Percentiles rank a stretch among this genome's conserved stretches.
phyloP scores from a whole-genome alignment of 805 yeast species.

The Lipomyces starkeyi region DNA sequence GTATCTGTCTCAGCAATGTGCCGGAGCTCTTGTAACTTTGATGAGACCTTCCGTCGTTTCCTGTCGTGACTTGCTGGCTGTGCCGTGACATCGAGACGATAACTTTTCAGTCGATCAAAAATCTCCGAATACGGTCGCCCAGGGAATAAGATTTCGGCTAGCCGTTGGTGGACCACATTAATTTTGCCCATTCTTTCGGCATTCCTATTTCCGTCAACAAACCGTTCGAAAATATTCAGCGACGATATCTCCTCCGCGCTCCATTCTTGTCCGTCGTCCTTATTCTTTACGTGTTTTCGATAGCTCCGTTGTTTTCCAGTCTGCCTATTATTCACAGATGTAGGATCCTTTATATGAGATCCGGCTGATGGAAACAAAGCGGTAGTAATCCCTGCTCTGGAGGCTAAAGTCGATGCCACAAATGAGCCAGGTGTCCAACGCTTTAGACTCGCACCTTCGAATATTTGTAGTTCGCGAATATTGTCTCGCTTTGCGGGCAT shows the following conservation, averaged over 20 bases:
- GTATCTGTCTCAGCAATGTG: not conserved
- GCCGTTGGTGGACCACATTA: not conserved
- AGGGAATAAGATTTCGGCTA: not conserved
- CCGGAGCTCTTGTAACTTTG: not conserved
- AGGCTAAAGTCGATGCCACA: not conserved
- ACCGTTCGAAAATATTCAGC: not conserved
- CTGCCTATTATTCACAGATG: not conserved
- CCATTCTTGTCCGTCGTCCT: not conserved
- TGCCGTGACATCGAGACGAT: not conserved
- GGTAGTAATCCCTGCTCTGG: not conserved
- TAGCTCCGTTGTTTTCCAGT: not conserved
- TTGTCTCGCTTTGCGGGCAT: not conserved
- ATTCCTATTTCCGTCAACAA: not conserved
- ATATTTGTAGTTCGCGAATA: constrained; percentile 1
- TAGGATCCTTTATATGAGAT: not conserved
- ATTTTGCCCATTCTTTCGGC: not conserved
- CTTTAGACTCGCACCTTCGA: not conserved
- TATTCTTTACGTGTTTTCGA: not conserved
- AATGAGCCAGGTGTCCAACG: not conserved
- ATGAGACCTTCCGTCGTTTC: not conserved
- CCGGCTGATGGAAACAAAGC: not conserved
- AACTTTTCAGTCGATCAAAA: not conserved
- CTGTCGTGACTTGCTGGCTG: not conserved
- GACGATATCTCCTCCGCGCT: not conserved
- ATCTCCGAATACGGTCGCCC: not conserved